phyloP scores from a whole-genome alignment of 805 yeast species.

The Wickerhamomyces queroliae region DNA sequence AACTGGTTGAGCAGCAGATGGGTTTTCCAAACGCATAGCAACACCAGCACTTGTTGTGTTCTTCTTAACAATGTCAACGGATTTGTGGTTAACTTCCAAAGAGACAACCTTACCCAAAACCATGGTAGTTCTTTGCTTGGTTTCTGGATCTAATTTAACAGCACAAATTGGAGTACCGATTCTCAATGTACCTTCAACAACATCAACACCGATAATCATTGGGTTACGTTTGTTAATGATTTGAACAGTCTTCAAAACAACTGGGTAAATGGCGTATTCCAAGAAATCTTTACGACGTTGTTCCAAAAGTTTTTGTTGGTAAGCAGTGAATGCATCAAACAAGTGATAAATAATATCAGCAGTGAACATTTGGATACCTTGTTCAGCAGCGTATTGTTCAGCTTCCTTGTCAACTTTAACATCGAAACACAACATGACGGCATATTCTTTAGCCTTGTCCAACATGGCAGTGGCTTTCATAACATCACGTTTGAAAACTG shows the following conservation, averaged over 20 bases:
- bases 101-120: constrained; percentile 82
- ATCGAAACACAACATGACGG: constrained; percentile 98
- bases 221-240: constrained; percentile 98
- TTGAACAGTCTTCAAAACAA: constrained; percentile 90
- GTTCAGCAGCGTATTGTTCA: constrained; percentile 94
- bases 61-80: constrained; percentile 74
- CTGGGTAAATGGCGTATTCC: constrained; percentile 90
- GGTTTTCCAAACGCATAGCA: constrained; percentile 94
- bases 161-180: constrained; percentile 95
- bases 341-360: constrained; percentile 96
- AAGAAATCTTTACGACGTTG: constrained; percentile 83
- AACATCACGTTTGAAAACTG: constrained; percentile 96
- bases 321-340: constrained; percentile 90
- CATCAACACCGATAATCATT: constrained; percentile 99
- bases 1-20: constrained; percentile 87
- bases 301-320: constrained; percentile 84
- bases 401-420: constrained; percentile 97
- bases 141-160: constrained; percentile 81
- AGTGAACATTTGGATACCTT: constrained; percentile 84
- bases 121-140: constrained; percentile 66
- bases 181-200: constrained; percentile 81
- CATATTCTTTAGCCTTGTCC: constrained; percentile 91
- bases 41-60: constrained; percentile 98
- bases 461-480: constrained; percentile 97
- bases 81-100: constrained; percentile 93